phyloP scores from a whole-genome alignment of 805 yeast species.

The Cyberlindnera petersonii region DNA sequence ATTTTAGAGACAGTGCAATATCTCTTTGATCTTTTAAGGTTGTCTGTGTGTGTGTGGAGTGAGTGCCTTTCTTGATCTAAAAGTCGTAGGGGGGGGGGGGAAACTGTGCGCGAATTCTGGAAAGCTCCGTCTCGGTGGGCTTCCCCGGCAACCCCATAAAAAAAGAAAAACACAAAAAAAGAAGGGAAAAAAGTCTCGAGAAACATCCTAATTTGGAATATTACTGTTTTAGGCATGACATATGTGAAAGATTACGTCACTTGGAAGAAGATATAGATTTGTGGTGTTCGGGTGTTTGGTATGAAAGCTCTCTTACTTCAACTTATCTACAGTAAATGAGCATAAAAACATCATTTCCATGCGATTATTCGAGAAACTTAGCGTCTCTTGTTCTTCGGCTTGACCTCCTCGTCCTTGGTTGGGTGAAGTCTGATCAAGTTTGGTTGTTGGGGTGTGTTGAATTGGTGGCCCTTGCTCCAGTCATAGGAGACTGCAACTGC shows the following conservation, averaged over 20 bases:
- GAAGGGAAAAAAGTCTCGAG: background rate
- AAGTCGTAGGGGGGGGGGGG: conserved; percentile 3
- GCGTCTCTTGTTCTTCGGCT: conserved; percentile 40
- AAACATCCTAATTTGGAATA: conserved; percentile 2
- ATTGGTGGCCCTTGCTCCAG: conserved; percentile 89
- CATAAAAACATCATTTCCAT: too few species aligned
- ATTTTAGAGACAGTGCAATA: background rate
- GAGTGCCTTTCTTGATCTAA: conserved; percentile 3
- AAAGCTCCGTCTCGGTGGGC: conserved; percentile 4
- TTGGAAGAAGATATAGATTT: background rate
- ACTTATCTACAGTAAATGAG: too few species aligned
- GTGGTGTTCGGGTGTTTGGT: conserved; percentile 6
- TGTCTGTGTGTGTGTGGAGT: conserved; percentile 3
- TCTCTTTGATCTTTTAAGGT: background rate
- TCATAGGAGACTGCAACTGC: conserved; percentile 94
- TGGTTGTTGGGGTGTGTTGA: conserved; percentile 71
- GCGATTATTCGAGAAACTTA: too few species aligned
- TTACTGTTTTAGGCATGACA: background rate
- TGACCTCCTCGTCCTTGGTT: conserved; percentile 80
- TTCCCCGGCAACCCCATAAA: conserved; percentile 9
- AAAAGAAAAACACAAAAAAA: background rate
- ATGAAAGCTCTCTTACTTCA: too few species aligned
- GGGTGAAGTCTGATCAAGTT: conserved; percentile 79
- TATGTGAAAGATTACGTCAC: background rate
- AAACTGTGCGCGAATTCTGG: conserved; percentile 5